These are phyloP conservation scores for Colletotrichum lentis DNA, from an alignment of 2,329 filamentous ascomycete genomes.

Conservation along the genomic window DNA sequence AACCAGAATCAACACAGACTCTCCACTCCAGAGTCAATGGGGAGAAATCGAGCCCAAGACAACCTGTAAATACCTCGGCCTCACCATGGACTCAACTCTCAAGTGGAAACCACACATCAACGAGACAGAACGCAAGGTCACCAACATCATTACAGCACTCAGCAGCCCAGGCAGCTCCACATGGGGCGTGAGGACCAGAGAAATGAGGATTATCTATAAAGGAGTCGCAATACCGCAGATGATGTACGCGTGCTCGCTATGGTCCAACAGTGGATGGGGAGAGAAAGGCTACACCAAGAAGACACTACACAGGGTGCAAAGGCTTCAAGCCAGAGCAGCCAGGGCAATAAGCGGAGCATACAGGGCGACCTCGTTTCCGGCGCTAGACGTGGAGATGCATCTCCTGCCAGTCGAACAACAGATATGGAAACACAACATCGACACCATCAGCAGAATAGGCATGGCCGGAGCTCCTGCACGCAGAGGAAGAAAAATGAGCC, in stretches of 20 bases:
- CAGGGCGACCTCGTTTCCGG: background rate
- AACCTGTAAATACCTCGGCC: slow-evolving; percentile 40
- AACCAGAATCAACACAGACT: slow-evolving; percentile 34
- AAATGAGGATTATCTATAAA: slow-evolving; percentile 43
- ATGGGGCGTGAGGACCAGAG: slow-evolving; percentile 39
- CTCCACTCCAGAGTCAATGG: slow-evolving; percentile 33
- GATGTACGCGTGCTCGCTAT: slow-evolving; percentile 43
- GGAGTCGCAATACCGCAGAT: slow-evolving; percentile 42
- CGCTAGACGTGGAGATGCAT: background rate
- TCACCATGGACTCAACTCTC: slow-evolving; percentile 42
- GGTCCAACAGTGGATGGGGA: slow-evolving; percentile 36
- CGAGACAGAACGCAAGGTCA: slow-evolving; percentile 39
- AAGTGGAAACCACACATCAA: slow-evolving; percentile 41
- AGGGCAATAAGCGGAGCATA: background rate
- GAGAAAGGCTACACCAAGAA: background rate
- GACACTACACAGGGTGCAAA: background rate
- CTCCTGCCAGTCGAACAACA: slow-evolving; percentile 1
- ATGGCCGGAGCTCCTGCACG: background rate
- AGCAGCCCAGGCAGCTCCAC: slow-evolving; percentile 41
- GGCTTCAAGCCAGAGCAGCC: background rate
- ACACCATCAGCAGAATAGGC: background rate
- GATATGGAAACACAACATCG: slow-evolving; percentile 8
- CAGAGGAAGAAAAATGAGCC: slow-evolving; percentile 2
- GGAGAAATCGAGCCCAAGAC: slow-evolving; percentile 19
- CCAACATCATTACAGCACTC: slow-evolving; percentile 40